Evolutionary conservation across 129 eudicot species (phyloP), one percentile per base, ranked within the genome.

Genomic region (Arctium minus): DNA sequence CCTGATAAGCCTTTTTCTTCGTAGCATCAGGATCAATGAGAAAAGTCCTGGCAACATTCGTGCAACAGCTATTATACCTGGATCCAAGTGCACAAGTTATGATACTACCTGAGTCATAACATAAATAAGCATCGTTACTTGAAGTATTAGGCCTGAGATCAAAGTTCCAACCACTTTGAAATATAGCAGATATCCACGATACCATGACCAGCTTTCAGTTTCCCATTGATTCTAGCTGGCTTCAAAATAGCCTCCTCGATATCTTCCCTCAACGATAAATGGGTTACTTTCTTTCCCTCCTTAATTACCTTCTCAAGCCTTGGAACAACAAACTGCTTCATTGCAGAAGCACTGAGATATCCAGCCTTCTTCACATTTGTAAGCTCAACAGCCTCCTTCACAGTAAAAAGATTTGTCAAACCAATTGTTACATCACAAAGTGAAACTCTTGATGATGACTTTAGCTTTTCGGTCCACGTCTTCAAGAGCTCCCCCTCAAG

Each of bases 141-240:
- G 89, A 60, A 72, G 95, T 92, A 81, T 88, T 89, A 3, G 95
- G 95, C 81, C 84, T 85, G 68, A 91, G 80, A 85, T 91, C 95
- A 82, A 91, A 91, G 35, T 89, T 83, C 35, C 92, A 91, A 50
- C 95, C 95, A 86, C 95, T 91, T 78, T 91, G 95, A 76, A 91
- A 85, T 11, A 77, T 91, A 91, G 75, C 95, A 91, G 37, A 91
- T 91, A 81, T 89, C 92, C 15, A 91, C 27, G 27, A 22, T 22
- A 22, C 27, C 92, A 81, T 89, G 87, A 2, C 87, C 91, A 1
- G 92, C 91, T 81, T 83, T 91, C 78, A 91, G 78, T 82, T 91
- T 89, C 82, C 85, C 87, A 83, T 83, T 86, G 37, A 89, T 82
- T 48, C 64, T 89, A 46, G 87, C 22, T 13, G 92, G 92, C 73